A percentile compares a stretch with the other conserved stretches of the same genome.
phyloP scores from a whole-genome alignment of 352 stramenopile species.

The Pythium monospermum region DNA sequence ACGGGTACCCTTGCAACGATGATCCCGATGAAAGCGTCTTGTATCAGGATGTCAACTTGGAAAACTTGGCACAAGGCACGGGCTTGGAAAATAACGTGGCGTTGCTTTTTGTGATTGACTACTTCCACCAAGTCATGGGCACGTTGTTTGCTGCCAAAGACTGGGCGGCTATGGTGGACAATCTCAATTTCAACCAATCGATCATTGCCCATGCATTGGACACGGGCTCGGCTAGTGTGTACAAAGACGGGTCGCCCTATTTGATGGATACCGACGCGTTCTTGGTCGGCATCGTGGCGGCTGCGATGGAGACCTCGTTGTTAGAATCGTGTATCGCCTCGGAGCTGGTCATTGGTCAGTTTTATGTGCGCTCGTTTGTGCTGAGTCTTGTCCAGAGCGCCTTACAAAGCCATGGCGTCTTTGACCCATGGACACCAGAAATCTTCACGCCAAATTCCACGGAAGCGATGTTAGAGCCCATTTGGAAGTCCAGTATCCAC shows the following conservation, averaged over 20 bases:
- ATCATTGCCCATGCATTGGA: conserved; percentile 17
- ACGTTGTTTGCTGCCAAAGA: conserved; percentile 27
- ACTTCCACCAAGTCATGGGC: conserved; percentile 35
- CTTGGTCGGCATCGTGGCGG: conserved; percentile 31
- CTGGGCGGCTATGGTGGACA: conserved; percentile 26
- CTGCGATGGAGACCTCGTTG: conserved; percentile 19
- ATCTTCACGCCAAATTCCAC: conserved; percentile 24
- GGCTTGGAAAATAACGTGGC: conserved; percentile 38
- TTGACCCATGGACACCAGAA: background rate
- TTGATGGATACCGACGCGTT: conserved; percentile 30
- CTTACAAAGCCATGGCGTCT: conserved; percentile 12
- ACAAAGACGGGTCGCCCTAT: conserved; percentile 19
- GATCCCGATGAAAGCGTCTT: conserved; percentile 12
- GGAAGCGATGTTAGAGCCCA: conserved; percentile 18
- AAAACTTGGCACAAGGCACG: conserved; percentile 9
- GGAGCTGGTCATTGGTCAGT: conserved; percentile 33
- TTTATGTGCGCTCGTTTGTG: conserved; percentile 35
- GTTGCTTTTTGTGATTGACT: conserved; percentile 36
- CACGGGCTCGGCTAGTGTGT: conserved; percentile 19
- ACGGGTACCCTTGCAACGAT: conserved; percentile 31
- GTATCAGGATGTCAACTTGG: conserved; percentile 28
- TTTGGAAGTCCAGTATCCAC: conserved; percentile 25
- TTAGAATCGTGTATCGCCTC: conserved; percentile 38
- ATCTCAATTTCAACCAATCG: conserved; percentile 29
- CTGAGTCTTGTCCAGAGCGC: conserved; percentile 26